These are phyloP conservation scores for Marasmius sp. DNA, from an alignment of 1,284 basidiomycete species.

Conservation along the genomic window DNA sequence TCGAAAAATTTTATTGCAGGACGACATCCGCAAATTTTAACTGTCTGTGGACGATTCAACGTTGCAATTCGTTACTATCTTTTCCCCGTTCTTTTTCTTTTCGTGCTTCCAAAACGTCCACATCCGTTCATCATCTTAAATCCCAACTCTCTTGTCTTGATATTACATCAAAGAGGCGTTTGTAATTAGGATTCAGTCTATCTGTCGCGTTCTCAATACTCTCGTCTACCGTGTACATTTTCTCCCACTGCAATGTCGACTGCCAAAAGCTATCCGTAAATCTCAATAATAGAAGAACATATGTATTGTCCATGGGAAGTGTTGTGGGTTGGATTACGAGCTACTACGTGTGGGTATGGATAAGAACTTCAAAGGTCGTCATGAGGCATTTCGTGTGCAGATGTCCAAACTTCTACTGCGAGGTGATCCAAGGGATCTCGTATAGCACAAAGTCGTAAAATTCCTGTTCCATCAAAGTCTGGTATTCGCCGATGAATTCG, in stretches of 20 bases:
- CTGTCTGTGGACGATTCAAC: not conserved
- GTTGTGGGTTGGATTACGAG: not conserved
- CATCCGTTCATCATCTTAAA: not conserved
- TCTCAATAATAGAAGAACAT: constrained; percentile 12
- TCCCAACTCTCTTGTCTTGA: constrained; percentile 8
- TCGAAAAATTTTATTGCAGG: constrained; percentile 4
- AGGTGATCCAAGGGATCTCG: constrained; percentile 80
- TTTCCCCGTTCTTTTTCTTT: not conserved
- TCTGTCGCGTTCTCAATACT: constrained; percentile 9
- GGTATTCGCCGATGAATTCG: constrained; percentile 86
- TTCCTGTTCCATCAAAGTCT: constrained; percentile 89
- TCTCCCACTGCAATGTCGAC: not conserved
- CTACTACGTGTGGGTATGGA: constrained; percentile 1
- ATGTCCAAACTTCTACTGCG: constrained; percentile 31
- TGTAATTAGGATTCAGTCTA: constrained; percentile 9
- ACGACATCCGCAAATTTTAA: constrained; percentile 5
- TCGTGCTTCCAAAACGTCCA: not conserved
- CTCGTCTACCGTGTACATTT: constrained; percentile 11
- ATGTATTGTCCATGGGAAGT: constrained; percentile 1
- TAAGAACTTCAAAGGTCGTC: not conserved
- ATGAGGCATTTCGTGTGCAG: constrained; percentile 15
- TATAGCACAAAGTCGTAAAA: constrained; percentile 92
- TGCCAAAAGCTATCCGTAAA: constrained; percentile 6
- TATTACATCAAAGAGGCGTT: constrained; percentile 5
- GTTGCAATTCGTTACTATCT: constrained; percentile 3